These are phyloP conservation scores for Stachybotrys elegans DNA, from an alignment of 2,329 filamentous ascomycete genomes.

Conservation along the genomic window DNA sequence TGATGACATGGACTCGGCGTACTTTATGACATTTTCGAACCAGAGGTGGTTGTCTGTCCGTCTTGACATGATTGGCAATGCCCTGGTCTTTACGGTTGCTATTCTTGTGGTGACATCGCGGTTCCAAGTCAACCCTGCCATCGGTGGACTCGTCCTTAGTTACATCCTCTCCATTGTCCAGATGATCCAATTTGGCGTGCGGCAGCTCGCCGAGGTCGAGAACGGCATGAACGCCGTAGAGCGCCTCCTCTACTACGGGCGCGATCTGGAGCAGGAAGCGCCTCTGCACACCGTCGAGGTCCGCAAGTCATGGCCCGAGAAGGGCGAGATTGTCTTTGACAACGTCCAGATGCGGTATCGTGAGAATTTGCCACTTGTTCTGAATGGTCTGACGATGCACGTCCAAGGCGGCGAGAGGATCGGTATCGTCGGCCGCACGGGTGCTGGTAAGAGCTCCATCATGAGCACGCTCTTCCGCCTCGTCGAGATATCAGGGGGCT, in stretches of 20 bases:
- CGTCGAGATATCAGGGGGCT: slow-evolving; percentile 58
- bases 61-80: slow-evolving; percentile 76
- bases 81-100: slow-evolving; percentile 81
- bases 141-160: slow-evolving; percentile 80
- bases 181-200: slow-evolving; percentile 92
- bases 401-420: slow-evolving; percentile 72
- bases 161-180: slow-evolving; percentile 93
- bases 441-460: slow-evolving; percentile 78
- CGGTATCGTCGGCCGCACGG: slow-evolving; percentile 76
- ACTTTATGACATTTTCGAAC: slow-evolving; percentile 92
- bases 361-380: slow-evolving; percentile 64
- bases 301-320: slow-evolving; percentile 74
- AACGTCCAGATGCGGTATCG: slow-evolving; percentile 78
- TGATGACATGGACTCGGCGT: slow-evolving; percentile 89
- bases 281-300: slow-evolving; percentile 73
- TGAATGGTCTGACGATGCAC: slow-evolving; percentile 66
- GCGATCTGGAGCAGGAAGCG: slow-evolving; percentile 81
- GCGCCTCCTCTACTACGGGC: slow-evolving; percentile 85
- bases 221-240: slow-evolving; percentile 98
- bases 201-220: slow-evolving; percentile 91
- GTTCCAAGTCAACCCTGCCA: slow-evolving; percentile 79
- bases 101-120: slow-evolving; percentile 90
- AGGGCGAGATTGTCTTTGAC: slow-evolving; percentile 73
- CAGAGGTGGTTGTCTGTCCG: slow-evolving; percentile 88
- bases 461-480: slow-evolving; percentile 80